Base-by-base conservation (phyloP, 495 filamentous ascomycete species). In the Aspergillus asperescens region DNA sequence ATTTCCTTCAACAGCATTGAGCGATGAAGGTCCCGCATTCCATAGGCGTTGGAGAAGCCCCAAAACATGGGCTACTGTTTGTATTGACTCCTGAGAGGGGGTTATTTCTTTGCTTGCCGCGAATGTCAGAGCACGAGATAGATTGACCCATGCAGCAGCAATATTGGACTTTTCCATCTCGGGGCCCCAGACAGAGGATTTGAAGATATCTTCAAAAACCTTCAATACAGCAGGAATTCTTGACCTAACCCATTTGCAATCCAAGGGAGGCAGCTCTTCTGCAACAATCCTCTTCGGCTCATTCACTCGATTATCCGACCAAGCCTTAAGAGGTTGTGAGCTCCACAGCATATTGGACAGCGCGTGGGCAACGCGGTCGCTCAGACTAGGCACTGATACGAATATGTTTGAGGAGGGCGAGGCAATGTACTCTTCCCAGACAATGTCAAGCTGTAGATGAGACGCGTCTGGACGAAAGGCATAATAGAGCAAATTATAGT, bases 31-130 rank as follows among this genome's bases (percentile, higher is more conserved):
- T 1, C 69, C 69, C 10, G 50, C 52, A 28, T 65, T 69, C 88
- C 92, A 95, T 3, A 90, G 69, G 12, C 73, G 79, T 46, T 82
- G 79, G 8, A 95, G 64, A 18, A 86, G 57, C 23, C 79, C 79
- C 48, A 93, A 74, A 19, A 90, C 71, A 42, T 82, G 77, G 9
- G 88, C 83, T 40, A 95, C 77, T 37, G 90, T 89, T 43, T 83
- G 76, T 69, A 87, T 88, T 5, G 87, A 84, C 50, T 97, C 90
- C 19, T 77, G 78, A 0, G 89, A 89, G 10, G 91, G 86, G 57
- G 90, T 96, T 49, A 98, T 84, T 62, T 98, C 93, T 67, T 94
- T 93, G 37, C 78, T 84, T 5, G 87, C 87, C 0, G 93, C 91
- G 45, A 84, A 77, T 4, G 84, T 83, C 25, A 96, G 66, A 6